Base-by-base conservation (phyloP, 805 yeast genomes). In the Candida easanensis region DNA sequence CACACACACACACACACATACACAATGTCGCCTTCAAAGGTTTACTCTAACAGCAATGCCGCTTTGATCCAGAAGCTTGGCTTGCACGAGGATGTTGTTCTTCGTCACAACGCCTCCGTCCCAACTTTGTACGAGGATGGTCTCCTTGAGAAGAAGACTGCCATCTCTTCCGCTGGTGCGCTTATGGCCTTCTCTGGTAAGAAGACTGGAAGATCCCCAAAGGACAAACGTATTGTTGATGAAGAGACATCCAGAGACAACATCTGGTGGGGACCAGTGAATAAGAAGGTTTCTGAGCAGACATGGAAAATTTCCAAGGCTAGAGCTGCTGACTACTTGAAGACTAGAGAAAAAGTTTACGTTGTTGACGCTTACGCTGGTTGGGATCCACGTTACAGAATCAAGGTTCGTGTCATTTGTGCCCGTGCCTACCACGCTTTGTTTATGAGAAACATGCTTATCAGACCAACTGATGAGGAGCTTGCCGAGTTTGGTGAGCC, bases 251-350 rank as follows among this genome's bases (percentile, higher is more conserved):
- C 97, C 31, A 69, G 77, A 48, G 77, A 87, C 46, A 73, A 90
- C 61, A 80, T 91, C 57, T 91, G 99, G 99, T 91, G 99, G 99
- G 99, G 99, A 20, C 98, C 98, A 2, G 99, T 91, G 55, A 91
- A 91, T 74, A 88, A 86, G 71, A 87, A 91, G 70, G 90, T 91
- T 57, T 84, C 88, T 48, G 96, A 88, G 69, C 82, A 83, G 64
- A 89, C 97, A 18, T 91, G 98, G 98, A 79, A 80, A 58, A 89
- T 91, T 59, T 87, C 95, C 66, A 84, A 95, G 66, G 91, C 91
- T 57, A 87, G 99, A 71, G 98, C 99, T 40, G 79, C 90, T 54
- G 99, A 91, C 70, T 91, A 90, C 74, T 78, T 91, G 66, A 86
- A 96, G 77, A 91, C 98, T 44, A 85, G 96, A 71, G 90, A 85